Percentiles rank a stretch among this genome's conserved stretches.
These are phyloP conservation scores for Cymbidium sinense DNA, from an alignment of 106 monocot genomes.

Conservation along the genomic window DNA sequence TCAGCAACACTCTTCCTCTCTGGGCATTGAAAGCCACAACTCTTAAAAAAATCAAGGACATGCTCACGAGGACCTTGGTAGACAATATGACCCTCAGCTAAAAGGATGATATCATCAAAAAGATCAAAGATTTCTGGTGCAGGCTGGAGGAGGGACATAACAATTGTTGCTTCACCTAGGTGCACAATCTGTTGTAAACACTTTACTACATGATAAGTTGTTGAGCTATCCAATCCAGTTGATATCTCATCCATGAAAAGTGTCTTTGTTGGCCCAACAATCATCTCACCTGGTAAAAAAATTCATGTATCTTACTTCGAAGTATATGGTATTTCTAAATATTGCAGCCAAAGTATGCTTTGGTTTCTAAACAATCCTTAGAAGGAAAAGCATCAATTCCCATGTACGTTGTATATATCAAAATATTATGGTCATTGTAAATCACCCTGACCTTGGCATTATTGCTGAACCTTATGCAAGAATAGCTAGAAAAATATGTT, in stretches of 20 bases:
- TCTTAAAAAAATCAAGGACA: slow-evolving; percentile 56
- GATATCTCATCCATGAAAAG: slow-evolving; percentile 98
- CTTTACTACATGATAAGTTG: slow-evolving; percentile 69
- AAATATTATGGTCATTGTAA: not conserved
- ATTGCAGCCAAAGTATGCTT: not conserved
- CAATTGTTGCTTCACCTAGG: slow-evolving; percentile 52
- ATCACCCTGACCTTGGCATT: not conserved
- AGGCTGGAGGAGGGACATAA: slow-evolving; percentile 86
- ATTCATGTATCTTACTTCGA: not conserved
- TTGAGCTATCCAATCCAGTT: slow-evolving; percentile 81
- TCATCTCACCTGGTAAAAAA: slow-evolving; percentile 62
- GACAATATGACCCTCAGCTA: slow-evolving; percentile 17
- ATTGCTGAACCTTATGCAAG: not conserved
- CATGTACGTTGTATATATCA: not conserved
- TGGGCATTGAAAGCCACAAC: slow-evolving; percentile 81
- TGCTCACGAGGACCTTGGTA: slow-evolving; percentile 60
- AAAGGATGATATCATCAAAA: slow-evolving; percentile 22
- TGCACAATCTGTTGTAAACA: slow-evolving; percentile 76
- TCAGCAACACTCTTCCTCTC: slow-evolving; percentile 79
- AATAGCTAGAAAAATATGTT: not conserved
- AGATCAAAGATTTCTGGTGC: slow-evolving; percentile 60
- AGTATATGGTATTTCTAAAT: not conserved
- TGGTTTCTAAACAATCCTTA: not conserved
- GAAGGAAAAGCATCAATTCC: not conserved
- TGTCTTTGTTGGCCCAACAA: slow-evolving; percentile 80